These are phyloP conservation scores for Heliocybe sulcata DNA, from an alignment of 1,284 basidiomycete genomes.

Conservation along the genomic window DNA sequence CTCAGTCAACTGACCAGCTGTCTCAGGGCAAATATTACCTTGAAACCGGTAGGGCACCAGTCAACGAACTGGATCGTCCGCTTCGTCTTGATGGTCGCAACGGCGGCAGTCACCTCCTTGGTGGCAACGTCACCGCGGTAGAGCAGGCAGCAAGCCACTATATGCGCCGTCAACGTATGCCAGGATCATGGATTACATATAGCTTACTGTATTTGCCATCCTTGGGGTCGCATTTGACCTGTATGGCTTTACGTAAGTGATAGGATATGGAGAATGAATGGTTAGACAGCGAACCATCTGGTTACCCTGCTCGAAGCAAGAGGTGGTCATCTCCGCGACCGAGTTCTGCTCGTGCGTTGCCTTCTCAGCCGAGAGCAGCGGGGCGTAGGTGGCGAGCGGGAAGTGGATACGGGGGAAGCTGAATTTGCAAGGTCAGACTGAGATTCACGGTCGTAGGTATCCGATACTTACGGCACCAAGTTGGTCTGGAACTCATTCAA, in stretches of 20 bases:
- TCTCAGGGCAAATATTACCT: conserved; percentile 48
- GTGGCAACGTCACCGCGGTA: conserved; percentile 98
- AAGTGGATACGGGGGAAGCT: conserved; percentile 98
- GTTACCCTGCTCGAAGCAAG: conserved; percentile 96
- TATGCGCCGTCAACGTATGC: conserved; percentile 4
- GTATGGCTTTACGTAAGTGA: neutral
- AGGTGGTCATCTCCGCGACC: conserved; percentile 97
- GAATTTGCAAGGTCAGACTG: neutral
- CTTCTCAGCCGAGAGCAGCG: conserved; percentile 85
- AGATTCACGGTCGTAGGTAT: neutral
- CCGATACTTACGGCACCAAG: conserved; percentile 75
- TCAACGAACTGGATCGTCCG: conserved; percentile 96
- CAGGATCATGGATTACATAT: conserved; percentile 9
- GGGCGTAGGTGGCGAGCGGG: conserved; percentile 94
- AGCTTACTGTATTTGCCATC: conserved; percentile 93
- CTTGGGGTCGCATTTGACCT: conserved; percentile 90
- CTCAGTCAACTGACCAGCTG: conserved; percentile 25
- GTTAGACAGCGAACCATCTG: conserved; percentile 67
- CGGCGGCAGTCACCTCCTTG: conserved; percentile 93
- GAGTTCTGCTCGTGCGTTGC: conserved; percentile 97
- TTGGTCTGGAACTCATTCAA: conserved; percentile 99
- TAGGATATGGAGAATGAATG: neutral
- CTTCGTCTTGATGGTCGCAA: conserved; percentile 95
- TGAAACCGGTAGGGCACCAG: conserved; percentile 98
- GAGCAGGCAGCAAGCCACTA: conserved; percentile 83